A percentile compares a stretch with the other conserved stretches of the same genome.
These are phyloP conservation scores for Erysimum cheiri DNA, from an alignment of 441 rosid species.

Conservation along the genomic window DNA sequence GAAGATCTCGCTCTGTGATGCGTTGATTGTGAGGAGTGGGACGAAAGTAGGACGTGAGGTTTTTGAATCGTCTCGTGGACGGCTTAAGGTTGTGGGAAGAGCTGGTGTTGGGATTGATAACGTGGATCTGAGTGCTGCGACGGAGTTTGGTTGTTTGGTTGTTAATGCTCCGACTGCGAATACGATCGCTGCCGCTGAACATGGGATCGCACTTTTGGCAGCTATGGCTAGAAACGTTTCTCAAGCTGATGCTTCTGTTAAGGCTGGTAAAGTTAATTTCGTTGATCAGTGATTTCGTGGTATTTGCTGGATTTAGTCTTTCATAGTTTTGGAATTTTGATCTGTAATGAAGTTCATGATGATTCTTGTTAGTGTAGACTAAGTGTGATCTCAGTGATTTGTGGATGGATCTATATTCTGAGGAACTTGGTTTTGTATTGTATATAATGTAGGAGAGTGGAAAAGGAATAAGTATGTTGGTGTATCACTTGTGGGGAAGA, in stretches of 20 bases:
- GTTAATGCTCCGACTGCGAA: slow-evolving; percentile 37
- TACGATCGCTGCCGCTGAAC: slow-evolving; percentile 38
- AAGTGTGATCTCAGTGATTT: background rate
- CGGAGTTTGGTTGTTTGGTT: slow-evolving; percentile 38
- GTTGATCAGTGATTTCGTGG: background rate
- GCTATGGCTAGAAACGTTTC: slow-evolving; percentile 30
- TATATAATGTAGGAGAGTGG: slow-evolving; percentile 32
- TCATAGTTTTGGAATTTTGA: background rate
- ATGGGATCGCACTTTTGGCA: slow-evolving; percentile 33
- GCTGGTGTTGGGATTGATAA: slow-evolving; percentile 39
- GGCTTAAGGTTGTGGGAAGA: slow-evolving; percentile 29
- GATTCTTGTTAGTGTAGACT: background rate
- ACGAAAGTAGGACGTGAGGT: slow-evolving; percentile 37
- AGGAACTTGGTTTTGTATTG: background rate
- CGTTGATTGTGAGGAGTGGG: slow-evolving; percentile 27
- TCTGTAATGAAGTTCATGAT: background rate
- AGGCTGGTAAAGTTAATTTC: slow-evolving; percentile 18
- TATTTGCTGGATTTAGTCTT: background rate
- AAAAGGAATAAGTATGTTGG: slow-evolving; percentile 40
- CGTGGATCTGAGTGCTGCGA: slow-evolving; percentile 35
- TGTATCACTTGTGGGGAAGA: slow-evolving; percentile 38
- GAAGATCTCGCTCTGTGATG: slow-evolving; percentile 37
- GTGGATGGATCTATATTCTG: background rate
- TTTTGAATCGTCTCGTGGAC: slow-evolving; percentile 34
- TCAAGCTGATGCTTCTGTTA: slow-evolving; percentile 39